Base-by-base conservation (phyloP, 2,329 filamentous ascomycete species). In the Epichloe hybrida region DNA sequence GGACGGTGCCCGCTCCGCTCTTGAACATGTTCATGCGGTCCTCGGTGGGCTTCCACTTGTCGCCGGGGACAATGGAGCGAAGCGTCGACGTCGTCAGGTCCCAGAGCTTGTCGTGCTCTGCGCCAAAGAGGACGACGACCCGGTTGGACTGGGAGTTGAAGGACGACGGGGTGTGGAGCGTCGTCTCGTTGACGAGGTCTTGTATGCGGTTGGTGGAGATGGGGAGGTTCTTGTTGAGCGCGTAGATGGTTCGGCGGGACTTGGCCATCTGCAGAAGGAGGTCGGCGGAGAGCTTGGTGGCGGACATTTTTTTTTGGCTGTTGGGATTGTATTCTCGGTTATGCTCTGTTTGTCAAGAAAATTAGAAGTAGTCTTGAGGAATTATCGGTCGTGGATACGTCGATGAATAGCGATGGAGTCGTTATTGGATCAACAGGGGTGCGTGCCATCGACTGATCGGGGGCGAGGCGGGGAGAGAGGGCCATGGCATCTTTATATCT, bases 91-190 rank as follows among this genome's bases (percentile, higher is more conserved):
- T 68, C 50, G 81, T 76, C 53, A 88, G 74, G 64, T 88, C 83
- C 91, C 90, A 96, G 59, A 95, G 80, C 72, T 86, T 84, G 61
- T 89, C 82, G 73, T 96, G 90, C 68, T 95, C 86, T 55, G 77
- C 79, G 61, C 85, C 83, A 62, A 93, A 76, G 50, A 96, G 79
- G 48, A 95, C 77, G 46, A 95, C 77, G 52, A 85, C 71, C 53
- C 90, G 83, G 58, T 86, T 84, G 58, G 81, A 81, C 73, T 95
- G 90, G 41, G 81, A 86, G 80, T 96, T 95, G 83, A 95, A 96
- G 56, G 83, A 81, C 49, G 80, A 84, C 41, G 90, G 90, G 2
- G 84, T 75, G 66, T 88, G 75, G 53, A 80, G 72, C 58, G 93
- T 72, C 50, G 80, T 74, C 58, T 79, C 66, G 65, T 74, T 70